Conservation (phyloP, 1,139 yeast species). For the Taphrina pruni region DNA sequence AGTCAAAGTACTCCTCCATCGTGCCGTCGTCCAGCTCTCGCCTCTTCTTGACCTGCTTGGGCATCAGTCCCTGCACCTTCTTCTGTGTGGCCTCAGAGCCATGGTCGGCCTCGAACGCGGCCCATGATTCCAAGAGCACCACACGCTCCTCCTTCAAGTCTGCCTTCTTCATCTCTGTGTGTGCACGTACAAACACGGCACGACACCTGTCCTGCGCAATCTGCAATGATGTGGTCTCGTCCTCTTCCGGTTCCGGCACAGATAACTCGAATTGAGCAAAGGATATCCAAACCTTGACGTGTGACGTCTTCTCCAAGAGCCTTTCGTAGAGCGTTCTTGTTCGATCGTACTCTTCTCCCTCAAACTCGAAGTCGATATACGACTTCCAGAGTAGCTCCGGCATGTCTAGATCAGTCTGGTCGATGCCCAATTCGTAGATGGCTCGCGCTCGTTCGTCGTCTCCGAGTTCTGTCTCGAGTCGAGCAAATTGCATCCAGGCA, state of each 20-base stretch:
- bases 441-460: slow-evolving; percentile 72
- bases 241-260: slow-evolving; percentile 57
- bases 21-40: slow-evolving; percentile 57
- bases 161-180: slow-evolving; percentile 55
- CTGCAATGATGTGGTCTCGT: slow-evolving; percentile 57
- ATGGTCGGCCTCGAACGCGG: slow-evolving; percentile 66
- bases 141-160: slow-evolving; percentile 58
- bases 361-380: slow-evolving; percentile 66
- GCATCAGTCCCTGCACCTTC: slow-evolving; percentile 59
- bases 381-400: slow-evolving; percentile 57
- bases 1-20: slow-evolving; percentile 62
- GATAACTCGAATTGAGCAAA: slow-evolving; percentile 59
- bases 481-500: slow-evolving; percentile 67
- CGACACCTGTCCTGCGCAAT: slow-evolving; percentile 54
- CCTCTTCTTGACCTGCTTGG: slow-evolving; percentile 62
- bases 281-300: slow-evolving; percentile 65
- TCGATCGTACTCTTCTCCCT: slow-evolving; percentile 61
- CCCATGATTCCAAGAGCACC: slow-evolving; percentile 66
- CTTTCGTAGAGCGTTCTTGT: slow-evolving; percentile 64
- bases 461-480: slow-evolving; percentile 70
- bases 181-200: slow-evolving; percentile 63
- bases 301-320: slow-evolving; percentile 53
- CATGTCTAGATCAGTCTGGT: slow-evolving; percentile 48
- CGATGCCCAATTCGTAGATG: slow-evolving; percentile 61
- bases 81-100: slow-evolving; percentile 59